These are phyloP conservation scores for Hyphopichia khmerensis DNA, from an alignment of 1,139 yeast species.

Conservation along the genomic window DNA sequence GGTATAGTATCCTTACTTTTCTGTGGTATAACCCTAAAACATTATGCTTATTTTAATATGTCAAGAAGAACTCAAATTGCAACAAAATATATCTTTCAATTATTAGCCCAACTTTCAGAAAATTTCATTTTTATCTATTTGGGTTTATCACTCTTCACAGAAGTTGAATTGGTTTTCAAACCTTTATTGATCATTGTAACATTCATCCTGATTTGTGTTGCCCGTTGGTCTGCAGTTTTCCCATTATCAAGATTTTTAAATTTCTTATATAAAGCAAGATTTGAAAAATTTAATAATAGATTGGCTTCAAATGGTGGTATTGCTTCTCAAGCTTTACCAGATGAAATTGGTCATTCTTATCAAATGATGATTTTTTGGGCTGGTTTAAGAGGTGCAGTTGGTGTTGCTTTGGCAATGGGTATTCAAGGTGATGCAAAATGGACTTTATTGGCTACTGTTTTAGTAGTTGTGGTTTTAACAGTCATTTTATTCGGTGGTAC, in stretches of 20 bases:
- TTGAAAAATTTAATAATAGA: constrained; percentile 34
- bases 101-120: constrained; percentile 91
- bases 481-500: constrained; percentile 98
- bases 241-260: constrained; percentile 86
- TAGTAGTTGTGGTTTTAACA: constrained; percentile 94
- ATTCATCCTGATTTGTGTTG: constrained; percentile 85
- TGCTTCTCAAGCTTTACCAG: constrained; percentile 52
- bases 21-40: constrained; percentile 95
- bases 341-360: constrained; percentile 91
- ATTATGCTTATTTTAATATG: constrained; percentile 97
- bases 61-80: constrained; percentile 96
- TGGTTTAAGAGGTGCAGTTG: constrained; percentile 97
- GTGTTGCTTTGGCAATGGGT: constrained; percentile 98
- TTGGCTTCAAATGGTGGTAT: constrained; percentile 40
- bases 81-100: constrained; percentile 88
- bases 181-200: constrained; percentile 91
- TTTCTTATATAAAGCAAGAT: constrained; percentile 66
- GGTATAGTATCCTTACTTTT: constrained; percentile 94
- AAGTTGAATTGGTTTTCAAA: constrained; percentile 90
- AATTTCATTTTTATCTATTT: constrained; percentile 94
- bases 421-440: constrained; percentile 91
- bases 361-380: constrained; percentile 99
- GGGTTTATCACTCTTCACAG: constrained; percentile 92
- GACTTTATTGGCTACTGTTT: constrained; percentile 86
- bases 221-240: constrained; percentile 97